These are phyloP conservation scores for Calonectria pauciramosa DNA, from an alignment of 2,329 filamentous ascomycete genomes.

Conservation along the genomic window DNA sequence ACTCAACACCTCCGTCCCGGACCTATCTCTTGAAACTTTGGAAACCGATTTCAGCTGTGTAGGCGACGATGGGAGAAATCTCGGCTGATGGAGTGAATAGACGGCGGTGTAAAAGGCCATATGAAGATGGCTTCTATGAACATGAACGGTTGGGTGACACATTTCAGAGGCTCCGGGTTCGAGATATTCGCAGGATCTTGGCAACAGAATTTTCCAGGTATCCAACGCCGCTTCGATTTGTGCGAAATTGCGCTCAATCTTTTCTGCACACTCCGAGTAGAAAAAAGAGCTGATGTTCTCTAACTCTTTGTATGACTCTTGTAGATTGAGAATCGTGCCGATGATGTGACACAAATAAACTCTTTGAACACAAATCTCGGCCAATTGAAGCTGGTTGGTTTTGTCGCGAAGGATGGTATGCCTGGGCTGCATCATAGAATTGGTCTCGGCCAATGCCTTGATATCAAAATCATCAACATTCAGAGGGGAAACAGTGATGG, in stretches of 20 bases:
- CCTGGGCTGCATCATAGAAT: background rate
- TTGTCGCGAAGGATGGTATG: background rate
- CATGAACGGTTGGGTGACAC: background rate
- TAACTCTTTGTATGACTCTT: background rate
- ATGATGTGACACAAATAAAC: background rate
- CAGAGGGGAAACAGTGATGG: background rate
- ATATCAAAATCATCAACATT: background rate
- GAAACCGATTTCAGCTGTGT: background rate
- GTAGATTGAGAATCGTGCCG: background rate
- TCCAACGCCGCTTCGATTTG: background rate
- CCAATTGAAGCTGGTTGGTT: background rate
- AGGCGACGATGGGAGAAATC: background rate
- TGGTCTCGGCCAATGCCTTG: background rate
- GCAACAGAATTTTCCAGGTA: background rate
- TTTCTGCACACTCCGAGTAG: background rate
- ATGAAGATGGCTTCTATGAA: constrained; percentile 1
- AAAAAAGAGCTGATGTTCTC: background rate
- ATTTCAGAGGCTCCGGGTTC: background rate
- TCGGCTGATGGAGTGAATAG: background rate
- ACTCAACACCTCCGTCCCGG: background rate
- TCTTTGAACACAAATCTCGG: background rate
- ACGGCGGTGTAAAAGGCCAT: constrained; percentile 1
- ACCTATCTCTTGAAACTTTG: background rate
- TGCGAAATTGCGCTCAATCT: background rate
- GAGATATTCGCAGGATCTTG: background rate